Conservation (phyloP, 257 asterid species). For the Ehretia macrophylla region DNA sequence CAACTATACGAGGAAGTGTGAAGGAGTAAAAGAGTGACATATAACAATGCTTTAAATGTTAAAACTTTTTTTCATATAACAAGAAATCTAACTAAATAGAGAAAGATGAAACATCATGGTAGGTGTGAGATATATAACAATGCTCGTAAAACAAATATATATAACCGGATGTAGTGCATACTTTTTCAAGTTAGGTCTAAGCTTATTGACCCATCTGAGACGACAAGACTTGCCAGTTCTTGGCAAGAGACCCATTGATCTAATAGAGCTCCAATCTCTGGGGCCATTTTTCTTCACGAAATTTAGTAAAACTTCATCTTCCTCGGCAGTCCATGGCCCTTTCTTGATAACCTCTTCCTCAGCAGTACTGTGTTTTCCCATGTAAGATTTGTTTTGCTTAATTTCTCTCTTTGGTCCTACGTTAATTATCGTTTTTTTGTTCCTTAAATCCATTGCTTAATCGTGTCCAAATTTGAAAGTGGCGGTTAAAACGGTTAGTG, state of each 20-base stretch:
- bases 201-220: slow-evolving; percentile 31
- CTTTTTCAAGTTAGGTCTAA: slow-evolving; percentile 26
- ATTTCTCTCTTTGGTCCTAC: not conserved
- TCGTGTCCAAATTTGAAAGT: slow-evolving; percentile 17
- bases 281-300: slow-evolving; percentile 25
- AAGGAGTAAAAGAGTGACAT: too few species aligned
- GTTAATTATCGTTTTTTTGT: not conserved
- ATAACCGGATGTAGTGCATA: not conserved
- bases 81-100: too few species aligned
- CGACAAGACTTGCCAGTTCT: slow-evolving; percentile 29
- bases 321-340: slow-evolving; percentile 31
- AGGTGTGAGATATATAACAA: too few species aligned
- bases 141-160: too few species aligned
- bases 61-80: too few species aligned
- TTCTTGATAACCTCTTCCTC: slow-evolving; percentile 7
- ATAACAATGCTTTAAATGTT: too few species aligned
- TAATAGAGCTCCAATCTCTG: slow-evolving; percentile 28
- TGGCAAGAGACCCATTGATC: slow-evolving; percentile 26
- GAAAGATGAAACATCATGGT: too few species aligned
- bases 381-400: not conserved
- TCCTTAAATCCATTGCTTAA: too few species aligned
- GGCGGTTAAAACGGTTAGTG: slow-evolving; percentile 31
- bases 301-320: slow-evolving; percentile 20
- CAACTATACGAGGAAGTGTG: too few species aligned
- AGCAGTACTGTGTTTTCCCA: slow-evolving; percentile 7